phyloP scores from a whole-genome alignment of 1,139 yeast genomes.

The Casaregolazyma suthepensis region DNA sequence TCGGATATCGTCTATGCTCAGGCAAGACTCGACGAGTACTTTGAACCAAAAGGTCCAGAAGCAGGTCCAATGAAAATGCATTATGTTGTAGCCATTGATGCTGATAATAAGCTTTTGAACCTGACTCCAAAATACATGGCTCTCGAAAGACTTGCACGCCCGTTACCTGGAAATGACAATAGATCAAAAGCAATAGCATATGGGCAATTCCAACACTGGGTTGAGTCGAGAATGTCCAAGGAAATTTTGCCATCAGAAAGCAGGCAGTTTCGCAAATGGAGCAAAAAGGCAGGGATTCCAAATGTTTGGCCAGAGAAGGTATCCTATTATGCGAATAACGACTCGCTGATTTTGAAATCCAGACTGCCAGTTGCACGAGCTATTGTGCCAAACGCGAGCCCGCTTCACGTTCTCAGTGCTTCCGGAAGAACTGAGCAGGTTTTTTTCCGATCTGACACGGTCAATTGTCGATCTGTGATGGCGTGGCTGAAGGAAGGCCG shows the following conservation, averaged over 20 bases:
- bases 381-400: constrained; percentile 38
- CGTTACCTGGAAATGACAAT: constrained; percentile 6
- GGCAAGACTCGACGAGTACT: constrained; percentile 7
- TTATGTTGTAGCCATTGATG: constrained; percentile 64
- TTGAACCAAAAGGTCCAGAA: constrained; percentile 11
- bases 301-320: constrained; percentile 71
- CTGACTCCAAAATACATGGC: constrained; percentile 69
- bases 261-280: constrained; percentile 57
- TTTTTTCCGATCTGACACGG: constrained; percentile 52
- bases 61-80: constrained; percentile 12
- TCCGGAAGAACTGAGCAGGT: constrained; percentile 45
- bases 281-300: constrained; percentile 26
- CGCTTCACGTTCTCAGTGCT: constrained; percentile 12
- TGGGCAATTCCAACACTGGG: constrained; percentile 37
- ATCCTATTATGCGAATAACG: constrained; percentile 68
- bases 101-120: constrained; percentile 56
- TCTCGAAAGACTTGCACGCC: constrained; percentile 40
- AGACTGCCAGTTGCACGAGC: constrained; percentile 60
- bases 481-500: constrained; percentile 76
- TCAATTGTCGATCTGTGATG: constrained; percentile 51
- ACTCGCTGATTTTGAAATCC: constrained; percentile 59
- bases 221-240: not conserved
- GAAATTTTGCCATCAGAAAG: constrained; percentile 32
- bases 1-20: constrained; percentile 55
- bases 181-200: constrained; percentile 41